Evolutionary conservation across 2,329 filamentous ascomycete genomes (phyloP).

Genomic region (Aspergillus calidoustus): DNA sequence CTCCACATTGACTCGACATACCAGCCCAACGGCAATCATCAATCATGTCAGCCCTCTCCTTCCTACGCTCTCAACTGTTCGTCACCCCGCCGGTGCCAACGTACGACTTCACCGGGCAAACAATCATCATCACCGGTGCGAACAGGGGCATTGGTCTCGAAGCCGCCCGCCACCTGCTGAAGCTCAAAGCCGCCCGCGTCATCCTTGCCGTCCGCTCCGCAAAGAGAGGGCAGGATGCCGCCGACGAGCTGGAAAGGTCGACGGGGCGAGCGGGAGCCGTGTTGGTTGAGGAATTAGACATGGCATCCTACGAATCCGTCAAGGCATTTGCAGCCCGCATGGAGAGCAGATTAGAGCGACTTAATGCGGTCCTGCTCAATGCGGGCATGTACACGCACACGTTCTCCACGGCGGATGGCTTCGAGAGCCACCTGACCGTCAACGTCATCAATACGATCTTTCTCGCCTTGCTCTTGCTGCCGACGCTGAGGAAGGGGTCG

Average conservation of each 20-base stretch:
- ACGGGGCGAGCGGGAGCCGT: neutral
- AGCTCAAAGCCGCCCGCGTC: neutral
- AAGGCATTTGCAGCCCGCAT: neutral
- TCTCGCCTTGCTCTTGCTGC: slow-evolving; percentile 55
- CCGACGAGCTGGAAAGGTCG: neutral
- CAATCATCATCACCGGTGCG: neutral
- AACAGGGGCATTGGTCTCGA: neutral
- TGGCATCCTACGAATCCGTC: neutral
- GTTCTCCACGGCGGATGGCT: slow-evolving; percentile 45
- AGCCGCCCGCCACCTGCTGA: neutral
- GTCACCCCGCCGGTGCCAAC: neutral
- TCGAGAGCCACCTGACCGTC: slow-evolving; percentile 56
- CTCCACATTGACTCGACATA: neutral
- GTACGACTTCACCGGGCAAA: neutral
- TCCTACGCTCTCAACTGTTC: neutral
- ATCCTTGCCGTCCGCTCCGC: neutral
- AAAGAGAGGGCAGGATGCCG: neutral
- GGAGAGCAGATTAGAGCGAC: neutral
- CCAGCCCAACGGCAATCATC: neutral
- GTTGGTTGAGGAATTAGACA: neutral
- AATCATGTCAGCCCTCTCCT: neutral
- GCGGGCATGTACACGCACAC: slow-evolving; percentile 22
- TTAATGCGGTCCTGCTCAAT: neutral
- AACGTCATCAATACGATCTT: slow-evolving; percentile 61
- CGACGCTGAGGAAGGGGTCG: slow-evolving; percentile 47